Evolutionary conservation across 176 grass and related monocot species (phyloP).

Genomic region (Oryza longistaminata): DNA sequence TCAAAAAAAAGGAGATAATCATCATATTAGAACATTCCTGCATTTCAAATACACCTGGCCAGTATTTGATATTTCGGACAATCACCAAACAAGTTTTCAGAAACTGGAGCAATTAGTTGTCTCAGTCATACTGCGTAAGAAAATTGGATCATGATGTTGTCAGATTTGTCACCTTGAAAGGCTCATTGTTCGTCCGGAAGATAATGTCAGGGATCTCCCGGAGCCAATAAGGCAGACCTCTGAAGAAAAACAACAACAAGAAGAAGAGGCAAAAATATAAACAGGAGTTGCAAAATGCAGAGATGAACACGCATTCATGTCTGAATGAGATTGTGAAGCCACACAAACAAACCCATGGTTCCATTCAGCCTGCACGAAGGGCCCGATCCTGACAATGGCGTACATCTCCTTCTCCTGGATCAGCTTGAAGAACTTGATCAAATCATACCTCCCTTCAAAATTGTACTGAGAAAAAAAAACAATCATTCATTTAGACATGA

Average conservation of each 20-base stretch:
- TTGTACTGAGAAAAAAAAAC: slow-evolving; percentile 51
- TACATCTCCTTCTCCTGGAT: slow-evolving; percentile 65
- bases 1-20: too few species aligned
- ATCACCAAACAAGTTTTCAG: not conserved
- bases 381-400: slow-evolving; percentile 69
- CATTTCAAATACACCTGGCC: not conserved
- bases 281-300: not conserved
- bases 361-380: slow-evolving; percentile 93
- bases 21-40: not conserved
- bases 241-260: slow-evolving; percentile 21
- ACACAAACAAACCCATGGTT: slow-evolving; percentile 75
- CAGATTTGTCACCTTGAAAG: slow-evolving; percentile 63
- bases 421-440: slow-evolving; percentile 76
- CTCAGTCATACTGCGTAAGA: not conserved
- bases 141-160: too few species aligned
- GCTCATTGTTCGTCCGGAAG: slow-evolving; percentile 77
- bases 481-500: not conserved
- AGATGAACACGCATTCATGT: not conserved
- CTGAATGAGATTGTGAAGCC: slow-evolving; percentile 23
- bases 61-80: too few species aligned
- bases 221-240: slow-evolving; percentile 92
- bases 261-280: not conserved
- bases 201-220: slow-evolving; percentile 62
- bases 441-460: slow-evolving; percentile 70
- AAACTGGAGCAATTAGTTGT: not conserved